A percentile compares a stretch with the other conserved stretches of the same genome.
These are phyloP conservation scores for Salix suchowensis DNA, from an alignment of 345 rosid genomes.

Conservation along the genomic window DNA sequence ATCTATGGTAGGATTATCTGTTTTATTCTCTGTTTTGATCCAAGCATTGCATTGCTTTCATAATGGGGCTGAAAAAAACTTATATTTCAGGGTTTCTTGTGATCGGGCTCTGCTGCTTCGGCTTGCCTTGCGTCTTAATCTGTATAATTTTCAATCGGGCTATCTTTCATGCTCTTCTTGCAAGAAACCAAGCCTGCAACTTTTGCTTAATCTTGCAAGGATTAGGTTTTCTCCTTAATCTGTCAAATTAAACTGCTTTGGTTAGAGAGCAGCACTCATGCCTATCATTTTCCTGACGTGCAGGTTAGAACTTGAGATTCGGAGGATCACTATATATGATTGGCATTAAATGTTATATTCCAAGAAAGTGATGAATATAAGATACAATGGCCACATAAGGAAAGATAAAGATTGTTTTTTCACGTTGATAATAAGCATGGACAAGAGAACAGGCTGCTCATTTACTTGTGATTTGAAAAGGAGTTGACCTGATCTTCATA, in stretches of 20 bases:
- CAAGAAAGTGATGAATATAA: neutral
- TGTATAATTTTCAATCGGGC: slow-evolving; percentile 88
- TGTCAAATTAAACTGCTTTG: neutral
- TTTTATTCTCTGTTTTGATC: slow-evolving; percentile 5
- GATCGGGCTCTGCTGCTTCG: no score
- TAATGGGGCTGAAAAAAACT: neutral
- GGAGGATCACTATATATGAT: no score
- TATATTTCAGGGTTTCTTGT: slow-evolving; percentile 77
- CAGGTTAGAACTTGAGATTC: slow-evolving; percentile 13
- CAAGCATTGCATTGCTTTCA: neutral
- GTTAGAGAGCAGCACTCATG: neutral
- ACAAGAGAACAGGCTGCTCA: neutral
- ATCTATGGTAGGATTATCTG: slow-evolving; percentile 55
- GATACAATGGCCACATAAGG: neutral
- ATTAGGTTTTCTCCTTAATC: neutral
- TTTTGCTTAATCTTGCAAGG: slow-evolving; percentile 14
- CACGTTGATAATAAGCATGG: neutral
- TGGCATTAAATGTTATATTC: no score
- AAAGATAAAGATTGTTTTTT: no score
- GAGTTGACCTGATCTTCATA: slow-evolving; percentile 43
- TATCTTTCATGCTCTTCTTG: slow-evolving; percentile 69
- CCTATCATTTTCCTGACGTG: slow-evolving; percentile 1
- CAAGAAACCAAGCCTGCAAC: slow-evolving; percentile 10
- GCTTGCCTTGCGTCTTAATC: slow-evolving; percentile 59
- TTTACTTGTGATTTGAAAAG: neutral